Evolutionary conservation across 2,329 filamentous ascomycete species (phyloP).

Genomic region (Alternaria postmessia): DNA sequence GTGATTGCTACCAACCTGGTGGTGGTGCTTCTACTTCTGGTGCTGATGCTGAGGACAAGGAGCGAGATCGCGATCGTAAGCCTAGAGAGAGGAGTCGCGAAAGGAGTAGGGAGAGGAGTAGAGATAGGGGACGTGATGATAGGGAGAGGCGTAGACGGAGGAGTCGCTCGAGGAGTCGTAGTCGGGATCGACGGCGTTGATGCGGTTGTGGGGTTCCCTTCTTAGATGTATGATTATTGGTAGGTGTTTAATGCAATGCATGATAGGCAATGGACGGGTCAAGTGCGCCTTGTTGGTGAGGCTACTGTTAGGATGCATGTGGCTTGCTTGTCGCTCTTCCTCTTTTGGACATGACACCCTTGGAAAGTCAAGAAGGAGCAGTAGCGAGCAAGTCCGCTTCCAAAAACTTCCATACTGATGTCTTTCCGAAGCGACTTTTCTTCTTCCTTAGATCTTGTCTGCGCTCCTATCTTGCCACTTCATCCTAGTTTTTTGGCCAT

Average conservation of each 20-base stretch:
- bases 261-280: no score
- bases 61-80: conserved; percentile 36
- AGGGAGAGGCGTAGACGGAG: conserved; percentile 27
- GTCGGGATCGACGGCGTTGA: conserved; percentile 23
- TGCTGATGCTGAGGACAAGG: conserved; percentile 25
- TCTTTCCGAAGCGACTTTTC: no score
- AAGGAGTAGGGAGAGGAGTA: conserved; percentile 16
- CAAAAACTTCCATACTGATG: no score
- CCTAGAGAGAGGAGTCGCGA: conserved; percentile 30
- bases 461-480: no score
- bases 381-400: no score
- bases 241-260: background rate
- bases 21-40: conserved; percentile 10
- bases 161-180: conserved; percentile 30
- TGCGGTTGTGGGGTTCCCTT: background rate
- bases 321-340: background rate
- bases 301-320: background rate
- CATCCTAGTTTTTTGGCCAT: no score
- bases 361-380: no score
- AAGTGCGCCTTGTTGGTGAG: no score
- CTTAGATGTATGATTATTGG: conserved; percentile 12
- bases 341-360: no score
- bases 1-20: conserved; percentile 44
- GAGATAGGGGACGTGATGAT: conserved; percentile 20
- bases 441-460: rapidly evolving